Conservation (phyloP, 768 basidiomycete genomes). For the Lactifluus volemus region DNA sequence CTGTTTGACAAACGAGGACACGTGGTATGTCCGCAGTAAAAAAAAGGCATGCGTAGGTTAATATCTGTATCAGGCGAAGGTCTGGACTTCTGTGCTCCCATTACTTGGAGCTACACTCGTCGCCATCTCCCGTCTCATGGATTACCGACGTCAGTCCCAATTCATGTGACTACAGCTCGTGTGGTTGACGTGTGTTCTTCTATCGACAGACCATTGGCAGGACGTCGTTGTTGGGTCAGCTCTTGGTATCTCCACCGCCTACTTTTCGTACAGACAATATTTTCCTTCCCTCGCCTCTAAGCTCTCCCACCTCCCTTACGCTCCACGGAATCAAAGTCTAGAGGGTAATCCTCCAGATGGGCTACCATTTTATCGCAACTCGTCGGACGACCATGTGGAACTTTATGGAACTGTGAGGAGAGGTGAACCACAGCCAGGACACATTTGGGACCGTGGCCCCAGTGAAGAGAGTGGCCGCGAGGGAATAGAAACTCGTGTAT, state of each 20-base stretch:
- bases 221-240: conserved; percentile 77
- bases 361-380: background rate
- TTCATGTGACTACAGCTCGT: background rate
- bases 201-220: conserved; percentile 72
- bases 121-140: conserved; percentile 85
- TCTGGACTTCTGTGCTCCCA: conserved; percentile 77
- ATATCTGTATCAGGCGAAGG: conserved; percentile 37
- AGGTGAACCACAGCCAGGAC: conserved; percentile 21
- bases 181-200: conserved; percentile 11
- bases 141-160: conserved; percentile 63
- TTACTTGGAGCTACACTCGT: conserved; percentile 70
- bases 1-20: conserved; percentile 79
- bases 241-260: conserved; percentile 63
- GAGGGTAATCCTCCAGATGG: conserved; percentile 21
- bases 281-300: conserved; percentile 64
- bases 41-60: background rate
- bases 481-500: background rate
- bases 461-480: background rate
- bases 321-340: conserved; percentile 51
- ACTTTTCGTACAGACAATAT: conserved; percentile 77
- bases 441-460: conserved; percentile 11
- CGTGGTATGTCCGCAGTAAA: conserved; percentile 35
- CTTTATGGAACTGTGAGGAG: conserved; percentile 27
- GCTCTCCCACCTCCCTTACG: conserved; percentile 58
- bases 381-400: conserved; percentile 15